Evolutionary conservation across 2,329 filamentous ascomycete genomes (phyloP).

Genomic region (Sphaerulina populicola): DNA sequence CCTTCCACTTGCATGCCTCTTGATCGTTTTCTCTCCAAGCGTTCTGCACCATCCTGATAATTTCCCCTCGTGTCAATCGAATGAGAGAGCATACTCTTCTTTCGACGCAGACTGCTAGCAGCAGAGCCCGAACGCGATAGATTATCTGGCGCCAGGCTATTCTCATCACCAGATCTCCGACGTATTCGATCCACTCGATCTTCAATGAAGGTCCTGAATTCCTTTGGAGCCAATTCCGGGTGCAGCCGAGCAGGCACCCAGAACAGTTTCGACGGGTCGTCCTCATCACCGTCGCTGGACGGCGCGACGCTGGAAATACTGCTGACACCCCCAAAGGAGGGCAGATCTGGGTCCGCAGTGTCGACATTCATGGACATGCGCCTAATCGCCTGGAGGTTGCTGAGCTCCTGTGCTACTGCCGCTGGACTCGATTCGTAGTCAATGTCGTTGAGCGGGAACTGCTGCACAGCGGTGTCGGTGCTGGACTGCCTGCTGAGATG

Average conservation of each 20-base stretch:
- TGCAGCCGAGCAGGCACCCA: slow-evolving; percentile 95
- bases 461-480: slow-evolving; percentile 32
- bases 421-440: slow-evolving; percentile 85
- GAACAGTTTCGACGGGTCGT: slow-evolving; percentile 78
- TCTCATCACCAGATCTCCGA: slow-evolving; percentile 63
- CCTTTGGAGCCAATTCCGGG: slow-evolving; percentile 86
- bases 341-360: slow-evolving; percentile 62
- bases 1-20: slow-evolving; percentile 35
- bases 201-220: slow-evolving; percentile 94
- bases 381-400: slow-evolving; percentile 80
- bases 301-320: slow-evolving; percentile 61
- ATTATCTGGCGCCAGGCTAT: slow-evolving; percentile 53
- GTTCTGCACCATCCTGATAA: slow-evolving; percentile 77
- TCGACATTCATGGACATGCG: slow-evolving; percentile 92
- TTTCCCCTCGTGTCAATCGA: slow-evolving; percentile 73
- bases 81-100: slow-evolving; percentile 90
- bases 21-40: slow-evolving; percentile 65
- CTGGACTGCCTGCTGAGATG: slow-evolving; percentile 32
- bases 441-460: slow-evolving; percentile 67
- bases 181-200: slow-evolving; percentile 86
- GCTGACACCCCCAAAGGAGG: slow-evolving; percentile 55
- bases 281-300: slow-evolving; percentile 64
- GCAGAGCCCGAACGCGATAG: slow-evolving; percentile 48
- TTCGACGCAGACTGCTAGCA: slow-evolving; percentile 62
- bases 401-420: slow-evolving; percentile 83